Evolutionary conservation across 2,329 filamentous ascomycete species (phyloP), one percentile per base, ranked within the genome.

Genomic region (Aspergillus fijiensis): DNA sequence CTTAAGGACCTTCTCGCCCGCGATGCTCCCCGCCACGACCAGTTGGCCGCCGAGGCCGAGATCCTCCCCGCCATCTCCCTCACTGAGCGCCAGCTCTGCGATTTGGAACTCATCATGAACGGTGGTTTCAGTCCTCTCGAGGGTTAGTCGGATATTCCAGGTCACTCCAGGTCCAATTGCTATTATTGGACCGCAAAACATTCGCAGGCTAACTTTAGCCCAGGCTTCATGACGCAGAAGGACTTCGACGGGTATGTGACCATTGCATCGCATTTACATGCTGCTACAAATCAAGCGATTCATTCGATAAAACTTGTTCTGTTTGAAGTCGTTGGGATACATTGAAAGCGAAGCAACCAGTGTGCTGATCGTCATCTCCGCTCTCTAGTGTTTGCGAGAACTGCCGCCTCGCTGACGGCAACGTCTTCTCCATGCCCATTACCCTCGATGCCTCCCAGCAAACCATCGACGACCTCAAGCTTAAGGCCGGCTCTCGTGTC

Each of bases 121-220:
- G 95, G 95, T 76, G 95, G 95, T 67, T 99, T 99, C 83, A 97
- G 93, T 66, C 95, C 95, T 61, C 87, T 99, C 47, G 94, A 99
- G 87, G 95, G 93, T 96, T 72, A 65, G 87, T 84, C 66, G 47
- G 60, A 60, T 56, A 57, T 42, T 42, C 12, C 29, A 9, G 33
- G 19, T 5, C 12, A 12, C 11, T 16, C 14, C 11, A 16, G 33
- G 9, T 29, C 27, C 7, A 35, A 35, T 35, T 35, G 14, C 33
- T 35, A 29, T 3, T 9, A 9, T 29, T 45, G 39, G 14, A 19
- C n/a, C 3, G 14, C 16, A 9, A 45, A 19, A 19, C n/a, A 19
- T 12, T 45, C 39, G 39, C 39, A 16, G 51, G 59, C 58, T 61
- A 65, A 57, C 69, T 59, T 29, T 49, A 60, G 23, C 58, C 60